Evolutionary conservation across 148 eudicot genomes (phyloP).

Genomic region (Dysphania ambrosioides): DNA sequence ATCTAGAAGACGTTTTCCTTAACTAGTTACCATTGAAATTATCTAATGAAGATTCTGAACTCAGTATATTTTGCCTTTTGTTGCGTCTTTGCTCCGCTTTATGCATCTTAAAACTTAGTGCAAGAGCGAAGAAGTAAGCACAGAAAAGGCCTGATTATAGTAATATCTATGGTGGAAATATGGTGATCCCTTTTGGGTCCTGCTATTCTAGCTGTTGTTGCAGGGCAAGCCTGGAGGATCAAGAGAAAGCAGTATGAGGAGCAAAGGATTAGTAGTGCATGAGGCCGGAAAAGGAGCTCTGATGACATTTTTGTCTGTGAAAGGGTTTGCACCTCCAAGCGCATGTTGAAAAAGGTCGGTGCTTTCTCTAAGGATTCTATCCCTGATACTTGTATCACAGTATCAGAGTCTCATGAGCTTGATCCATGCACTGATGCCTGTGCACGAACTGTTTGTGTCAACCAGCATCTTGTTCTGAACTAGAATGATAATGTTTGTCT

Average conservation of each 20-base stretch:
- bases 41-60: background rate
- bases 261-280: conserved; percentile 48
- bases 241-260: conserved; percentile 59
- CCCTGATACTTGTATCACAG: conserved; percentile 63
- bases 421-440: conserved; percentile 67
- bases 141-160: background rate
- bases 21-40: no score
- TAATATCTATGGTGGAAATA: conserved; percentile 50
- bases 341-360: conserved; percentile 66
- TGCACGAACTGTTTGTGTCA: conserved; percentile 61
- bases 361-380: conserved; percentile 64
- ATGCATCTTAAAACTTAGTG: conserved; percentile 14
- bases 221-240: conserved; percentile 53
- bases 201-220: conserved; percentile 53
- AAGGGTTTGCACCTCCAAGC: conserved; percentile 62
- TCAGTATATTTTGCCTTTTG: background rate
- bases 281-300: conserved; percentile 50
- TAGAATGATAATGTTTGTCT: conserved; percentile 68
- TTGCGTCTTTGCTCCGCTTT: background rate
- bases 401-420: conserved; percentile 59
- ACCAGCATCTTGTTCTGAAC: conserved; percentile 66
- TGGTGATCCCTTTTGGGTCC: conserved; percentile 66
- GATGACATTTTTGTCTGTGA: conserved; percentile 67
- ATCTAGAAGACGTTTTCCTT: no score
- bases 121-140: background rate